A percentile compares a stretch with the other conserved stretches of the same genome.
These are phyloP conservation scores for Abrus pulchellus DNA, from an alignment of 306 rosid genomes.

Conservation along the genomic window DNA sequence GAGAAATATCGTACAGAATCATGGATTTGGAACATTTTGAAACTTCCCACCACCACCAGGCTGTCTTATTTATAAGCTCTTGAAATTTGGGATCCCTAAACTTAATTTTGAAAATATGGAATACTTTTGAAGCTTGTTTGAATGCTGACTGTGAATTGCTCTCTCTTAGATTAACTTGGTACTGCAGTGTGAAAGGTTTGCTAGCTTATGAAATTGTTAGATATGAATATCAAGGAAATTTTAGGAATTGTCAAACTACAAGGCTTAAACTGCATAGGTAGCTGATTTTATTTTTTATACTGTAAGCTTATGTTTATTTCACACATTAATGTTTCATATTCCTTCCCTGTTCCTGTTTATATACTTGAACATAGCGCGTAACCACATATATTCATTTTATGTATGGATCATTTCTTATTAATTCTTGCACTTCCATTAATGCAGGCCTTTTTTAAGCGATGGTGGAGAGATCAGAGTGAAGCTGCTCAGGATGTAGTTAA, in stretches of 20 bases:
- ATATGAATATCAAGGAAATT: background rate
- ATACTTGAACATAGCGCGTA: conserved; percentile 3
- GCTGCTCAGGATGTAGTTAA: conserved; percentile 59
- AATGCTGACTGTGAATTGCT: background rate
- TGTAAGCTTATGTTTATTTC: background rate
- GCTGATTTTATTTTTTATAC: conserved; percentile 14
- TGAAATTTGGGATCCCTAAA: background rate
- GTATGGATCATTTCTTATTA: background rate
- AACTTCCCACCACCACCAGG: background rate
- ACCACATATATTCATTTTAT: conserved; percentile 21
- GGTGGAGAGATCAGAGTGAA: conserved; percentile 91
- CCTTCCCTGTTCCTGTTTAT: conserved; percentile 26
- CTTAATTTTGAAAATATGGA: conserved; percentile 6
- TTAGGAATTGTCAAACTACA: background rate
- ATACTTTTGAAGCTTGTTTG: conserved; percentile 1
- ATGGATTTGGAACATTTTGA: background rate
- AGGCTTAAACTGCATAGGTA: background rate
- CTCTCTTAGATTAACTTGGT: background rate
- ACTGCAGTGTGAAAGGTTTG: conserved; percentile 22
- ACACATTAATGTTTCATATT: background rate
- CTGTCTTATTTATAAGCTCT: conserved; percentile 6
- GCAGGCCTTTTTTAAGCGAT: conserved; percentile 88
- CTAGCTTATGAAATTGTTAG: conserved; percentile 21
- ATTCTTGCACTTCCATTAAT: conserved; percentile 36
- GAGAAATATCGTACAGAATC: conserved; percentile 16